These are phyloP conservation scores for Candida smagusa DNA, from an alignment of 1,139 yeast species.

Conservation along the genomic window DNA sequence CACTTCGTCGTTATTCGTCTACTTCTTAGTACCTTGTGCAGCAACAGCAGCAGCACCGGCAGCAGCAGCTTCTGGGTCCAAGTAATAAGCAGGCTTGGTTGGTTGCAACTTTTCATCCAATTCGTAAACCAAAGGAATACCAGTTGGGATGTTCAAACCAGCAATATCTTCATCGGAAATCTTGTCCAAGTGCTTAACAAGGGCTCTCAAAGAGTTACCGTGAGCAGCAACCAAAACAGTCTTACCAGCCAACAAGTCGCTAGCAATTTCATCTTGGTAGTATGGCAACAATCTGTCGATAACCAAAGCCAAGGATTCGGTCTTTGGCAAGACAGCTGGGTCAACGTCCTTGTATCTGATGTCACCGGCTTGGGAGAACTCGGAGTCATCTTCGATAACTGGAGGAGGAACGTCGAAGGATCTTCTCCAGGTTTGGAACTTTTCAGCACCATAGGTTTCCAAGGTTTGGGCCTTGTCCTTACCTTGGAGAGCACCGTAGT, in stretches of 20 bases:
- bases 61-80: slow-evolving; percentile 99
- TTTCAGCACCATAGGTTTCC: slow-evolving; percentile 83
- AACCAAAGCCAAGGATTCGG: slow-evolving; percentile 93
- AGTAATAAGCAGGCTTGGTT: slow-evolving; percentile 89
- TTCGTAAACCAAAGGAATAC: slow-evolving; percentile 97
- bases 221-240: slow-evolving; percentile 94
- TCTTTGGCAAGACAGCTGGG: slow-evolving; percentile 83
- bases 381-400: slow-evolving; percentile 68
- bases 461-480: slow-evolving; percentile 95
- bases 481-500: slow-evolving; percentile 98
- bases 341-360: slow-evolving; percentile 81
- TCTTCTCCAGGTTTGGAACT: slow-evolving; percentile 98
- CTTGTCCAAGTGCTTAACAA: slow-evolving; percentile 93
- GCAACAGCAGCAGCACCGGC: slow-evolving; percentile 99
- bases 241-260: slow-evolving; percentile 80
- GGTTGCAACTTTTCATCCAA: slow-evolving; percentile 86
- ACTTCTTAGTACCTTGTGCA: slow-evolving; percentile 75
- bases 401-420: slow-evolving; percentile 98
- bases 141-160: slow-evolving; percentile 95
- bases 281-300: slow-evolving; percentile 96
- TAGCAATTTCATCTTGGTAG: slow-evolving; percentile 94
- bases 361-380: slow-evolving; percentile 84
- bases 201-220: slow-evolving; percentile 97
- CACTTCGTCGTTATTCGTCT: slow-evolving; percentile 6
- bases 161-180: slow-evolving; percentile 93